Conservation (phyloP, 2,329 filamentous ascomycete species). For the Xylaria polymorpha region DNA sequence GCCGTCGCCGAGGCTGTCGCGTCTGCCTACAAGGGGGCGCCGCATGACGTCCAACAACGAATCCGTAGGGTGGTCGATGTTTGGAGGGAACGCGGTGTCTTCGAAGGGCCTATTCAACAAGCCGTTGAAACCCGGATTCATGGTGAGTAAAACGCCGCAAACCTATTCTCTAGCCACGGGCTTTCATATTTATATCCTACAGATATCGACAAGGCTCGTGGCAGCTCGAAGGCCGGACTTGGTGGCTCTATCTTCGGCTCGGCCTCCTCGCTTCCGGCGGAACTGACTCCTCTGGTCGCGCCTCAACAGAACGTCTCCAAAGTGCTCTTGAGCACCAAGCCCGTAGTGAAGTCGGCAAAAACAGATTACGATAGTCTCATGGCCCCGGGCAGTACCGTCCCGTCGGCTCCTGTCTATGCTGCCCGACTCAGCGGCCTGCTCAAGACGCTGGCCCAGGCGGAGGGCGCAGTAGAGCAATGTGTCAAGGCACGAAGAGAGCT, state of each 20-base stretch:
- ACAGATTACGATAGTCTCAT: conserved; percentile 87
- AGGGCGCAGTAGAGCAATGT: conserved; percentile 87
- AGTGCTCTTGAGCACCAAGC: conserved; percentile 73
- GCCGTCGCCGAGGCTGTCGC: conserved; percentile 91
- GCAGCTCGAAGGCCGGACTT: conserved; percentile 63
- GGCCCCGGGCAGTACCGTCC: conserved; percentile 73
- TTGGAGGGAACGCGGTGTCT: conserved; percentile 88
- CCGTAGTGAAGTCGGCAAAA: conserved; percentile 75
- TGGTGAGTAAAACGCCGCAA: conserved; percentile 63
- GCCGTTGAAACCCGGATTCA: conserved; percentile 83
- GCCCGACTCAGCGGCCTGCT: conserved; percentile 90
- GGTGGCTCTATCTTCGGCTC: conserved; percentile 75
- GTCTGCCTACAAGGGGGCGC: conserved; percentile 89
- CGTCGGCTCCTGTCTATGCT: conserved; percentile 89
- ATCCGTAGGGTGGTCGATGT: conserved; percentile 91
- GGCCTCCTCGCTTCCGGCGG: conserved; percentile 73
- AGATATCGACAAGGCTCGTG: conserved; percentile 73
- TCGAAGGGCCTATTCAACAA: conserved; percentile 81
- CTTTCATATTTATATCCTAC: conserved; percentile 33
- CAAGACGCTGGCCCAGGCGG: conserved; percentile 87
- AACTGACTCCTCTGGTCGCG: conserved; percentile 80
- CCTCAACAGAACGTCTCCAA: conserved; percentile 81
- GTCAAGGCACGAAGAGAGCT: conserved; percentile 86
- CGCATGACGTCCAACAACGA: conserved; percentile 87
- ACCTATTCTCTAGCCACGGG: not conserved